Evolutionary conservation across 2,329 filamentous ascomycete genomes (phyloP).

Genomic region (Arthrinium phaeospermum): DNA sequence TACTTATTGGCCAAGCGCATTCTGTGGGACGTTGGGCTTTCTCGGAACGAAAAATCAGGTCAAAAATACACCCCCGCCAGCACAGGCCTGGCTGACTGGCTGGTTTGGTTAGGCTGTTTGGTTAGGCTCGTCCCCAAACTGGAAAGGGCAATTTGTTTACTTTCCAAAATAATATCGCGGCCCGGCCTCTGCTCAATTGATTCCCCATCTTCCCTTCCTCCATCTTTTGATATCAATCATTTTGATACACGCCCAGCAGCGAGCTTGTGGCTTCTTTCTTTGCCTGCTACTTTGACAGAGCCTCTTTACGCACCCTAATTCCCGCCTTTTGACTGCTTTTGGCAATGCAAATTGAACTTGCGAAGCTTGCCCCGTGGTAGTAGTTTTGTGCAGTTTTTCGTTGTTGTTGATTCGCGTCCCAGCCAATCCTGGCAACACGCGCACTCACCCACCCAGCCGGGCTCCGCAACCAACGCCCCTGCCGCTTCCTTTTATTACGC

Average conservation of each 20-base stretch:
- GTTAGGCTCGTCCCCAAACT: conserved; percentile 16
- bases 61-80: neutral
- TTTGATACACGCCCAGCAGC: neutral
- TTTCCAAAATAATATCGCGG: conserved; percentile 18
- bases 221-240: neutral
- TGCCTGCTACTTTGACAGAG: neutral
- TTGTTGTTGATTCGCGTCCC: conserved; percentile 15
- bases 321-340: neutral
- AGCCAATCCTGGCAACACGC: neutral
- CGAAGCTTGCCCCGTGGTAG: neutral
- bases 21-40: neutral
- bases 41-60: neutral
- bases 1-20: neutral
- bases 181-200: neutral
- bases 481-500: neutral
- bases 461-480: conserved; percentile 3
- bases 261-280: neutral
- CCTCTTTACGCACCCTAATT: neutral
- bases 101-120: neutral
- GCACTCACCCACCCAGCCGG: neutral
- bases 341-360: neutral
- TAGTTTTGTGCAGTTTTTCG: neutral
- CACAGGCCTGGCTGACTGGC: neutral
- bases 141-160: conserved; percentile 21
- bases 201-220: conserved; percentile 15